Conservation (phyloP, 345 rosid genomes). For the Sonneratia caseolaris region DNA sequence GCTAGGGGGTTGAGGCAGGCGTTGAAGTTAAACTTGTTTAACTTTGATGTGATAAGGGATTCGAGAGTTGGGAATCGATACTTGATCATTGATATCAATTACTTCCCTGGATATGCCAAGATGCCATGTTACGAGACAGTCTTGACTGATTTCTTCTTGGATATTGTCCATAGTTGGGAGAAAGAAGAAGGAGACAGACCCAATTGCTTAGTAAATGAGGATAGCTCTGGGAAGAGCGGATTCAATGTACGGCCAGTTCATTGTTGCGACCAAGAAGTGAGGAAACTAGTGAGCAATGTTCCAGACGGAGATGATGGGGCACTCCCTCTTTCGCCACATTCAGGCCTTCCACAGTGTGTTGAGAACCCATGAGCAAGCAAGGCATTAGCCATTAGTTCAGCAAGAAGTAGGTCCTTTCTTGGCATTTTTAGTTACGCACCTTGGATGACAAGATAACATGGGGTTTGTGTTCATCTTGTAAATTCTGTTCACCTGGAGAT, state of each 20-base stretch:
- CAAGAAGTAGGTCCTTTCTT: conserved; percentile 5
- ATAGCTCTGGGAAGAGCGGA: not conserved
- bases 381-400: not conserved
- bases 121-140: conserved; percentile 44
- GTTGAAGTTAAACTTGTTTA: conserved; percentile 42
- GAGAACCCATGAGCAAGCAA: not conserved
- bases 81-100: conserved; percentile 54
- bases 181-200: not conserved
- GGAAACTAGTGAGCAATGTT: too few relatives aligned
- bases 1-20: conserved; percentile 44
- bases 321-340: too few relatives aligned
- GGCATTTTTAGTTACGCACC: not conserved
- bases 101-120: conserved; percentile 59
- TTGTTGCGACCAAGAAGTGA: too few relatives aligned
- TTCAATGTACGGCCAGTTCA: too few relatives aligned
- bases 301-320: too few relatives aligned
- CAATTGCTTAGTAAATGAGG: conserved; percentile 11
- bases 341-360: too few relatives aligned
- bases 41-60: conserved; percentile 59
- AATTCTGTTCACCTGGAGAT: not conserved
- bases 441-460: not conserved
- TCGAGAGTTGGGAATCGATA: conserved; percentile 33
- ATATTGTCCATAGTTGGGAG: conserved; percentile 19
- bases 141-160: conserved; percentile 43
- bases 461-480: conserved; percentile 1